Conservation (phyloP, 768 basidiomycete genomes). For the Lentinula sp. region DNA sequence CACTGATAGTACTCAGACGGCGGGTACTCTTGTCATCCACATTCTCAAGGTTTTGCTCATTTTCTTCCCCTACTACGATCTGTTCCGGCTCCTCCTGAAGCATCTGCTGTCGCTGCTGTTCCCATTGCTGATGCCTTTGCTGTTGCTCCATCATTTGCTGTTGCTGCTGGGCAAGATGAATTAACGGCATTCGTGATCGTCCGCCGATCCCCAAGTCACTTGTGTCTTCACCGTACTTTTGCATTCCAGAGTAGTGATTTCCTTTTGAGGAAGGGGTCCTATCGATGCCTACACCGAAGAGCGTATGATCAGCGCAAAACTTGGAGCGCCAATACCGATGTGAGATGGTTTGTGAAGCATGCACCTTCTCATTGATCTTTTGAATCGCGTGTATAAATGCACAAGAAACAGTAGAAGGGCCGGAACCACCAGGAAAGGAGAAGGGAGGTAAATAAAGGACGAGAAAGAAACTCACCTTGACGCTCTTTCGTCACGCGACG, state of each 20-base stretch:
- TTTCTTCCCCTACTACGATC: background rate
- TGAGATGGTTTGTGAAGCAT: conserved; percentile 26
- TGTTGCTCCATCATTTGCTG: conserved; percentile 20
- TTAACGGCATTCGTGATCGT: conserved; percentile 51
- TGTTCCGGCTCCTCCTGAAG: conserved; percentile 5
- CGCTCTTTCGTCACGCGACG: conserved; percentile 61
- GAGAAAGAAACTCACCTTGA: conserved; percentile 66
- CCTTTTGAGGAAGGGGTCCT: background rate
- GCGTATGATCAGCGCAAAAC: conserved; percentile 9
- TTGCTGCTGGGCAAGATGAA: conserved; percentile 55
- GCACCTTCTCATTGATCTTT: conserved; percentile 47
- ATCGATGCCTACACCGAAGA: background rate
- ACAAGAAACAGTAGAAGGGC: conserved; percentile 14
- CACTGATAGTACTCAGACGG: conserved; percentile 60
- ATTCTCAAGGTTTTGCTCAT: conserved; percentile 18
- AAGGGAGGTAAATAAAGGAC: conserved; percentile 22
- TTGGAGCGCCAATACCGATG: conserved; percentile 3
- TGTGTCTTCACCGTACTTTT: background rate
- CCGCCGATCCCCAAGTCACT: conserved; percentile 11
- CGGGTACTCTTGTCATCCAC: conserved; percentile 23
- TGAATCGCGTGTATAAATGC: background rate
- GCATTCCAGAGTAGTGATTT: background rate
- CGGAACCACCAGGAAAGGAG: conserved; percentile 18
- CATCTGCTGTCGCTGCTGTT: conserved; percentile 16
- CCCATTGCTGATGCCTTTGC: conserved; percentile 15